Percentiles rank a stretch among this genome's conserved stretches.
Conservation (phyloP, 495 filamentous ascomycete species). For the Jackrogersella minutella region DNA sequence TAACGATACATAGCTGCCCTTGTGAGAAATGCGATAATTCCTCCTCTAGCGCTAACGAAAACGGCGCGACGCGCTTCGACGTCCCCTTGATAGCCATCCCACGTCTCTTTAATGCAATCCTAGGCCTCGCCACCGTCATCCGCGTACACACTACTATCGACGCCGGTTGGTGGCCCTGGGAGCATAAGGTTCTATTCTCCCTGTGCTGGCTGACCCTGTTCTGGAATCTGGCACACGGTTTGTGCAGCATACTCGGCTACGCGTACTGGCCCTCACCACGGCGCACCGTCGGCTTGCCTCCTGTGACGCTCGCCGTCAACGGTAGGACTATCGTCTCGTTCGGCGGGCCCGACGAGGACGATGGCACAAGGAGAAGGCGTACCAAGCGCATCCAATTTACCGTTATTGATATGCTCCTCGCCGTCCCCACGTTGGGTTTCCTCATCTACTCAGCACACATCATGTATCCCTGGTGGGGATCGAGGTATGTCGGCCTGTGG, state of each 20-base stretch:
- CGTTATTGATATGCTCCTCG: constrained; percentile 36
- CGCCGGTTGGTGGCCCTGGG: constrained; percentile 44
- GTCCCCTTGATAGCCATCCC: constrained; percentile 40
- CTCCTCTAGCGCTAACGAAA: constrained; percentile 5
- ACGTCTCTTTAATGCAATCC: constrained; percentile 33
- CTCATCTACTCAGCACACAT: constrained; percentile 41
- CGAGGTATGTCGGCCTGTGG: constrained; percentile 41
- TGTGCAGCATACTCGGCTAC: constrained; percentile 36
- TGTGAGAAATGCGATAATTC: constrained; percentile 36
- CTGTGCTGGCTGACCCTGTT: constrained; percentile 38
- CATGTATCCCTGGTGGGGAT: constrained; percentile 45
- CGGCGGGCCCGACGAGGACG: constrained; percentile 38
- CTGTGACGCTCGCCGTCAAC: constrained; percentile 34
- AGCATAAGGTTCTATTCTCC: constrained; percentile 42
- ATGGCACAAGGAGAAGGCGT: constrained; percentile 30
- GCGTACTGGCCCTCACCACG: constrained; percentile 42
- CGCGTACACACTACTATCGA: constrained; percentile 41
- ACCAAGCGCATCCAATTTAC: constrained; percentile 41
- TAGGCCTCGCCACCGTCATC: constrained; percentile 38
- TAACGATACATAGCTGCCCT: constrained; percentile 28
- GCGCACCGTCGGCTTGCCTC: constrained; percentile 38
- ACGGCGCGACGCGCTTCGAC: constrained; percentile 33
- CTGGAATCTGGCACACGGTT: constrained; percentile 38
- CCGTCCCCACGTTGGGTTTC: constrained; percentile 34
- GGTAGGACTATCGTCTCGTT: constrained; percentile 36